phyloP scores from a whole-genome alignment of 257 asterid species.

The Ballota nigra region DNA sequence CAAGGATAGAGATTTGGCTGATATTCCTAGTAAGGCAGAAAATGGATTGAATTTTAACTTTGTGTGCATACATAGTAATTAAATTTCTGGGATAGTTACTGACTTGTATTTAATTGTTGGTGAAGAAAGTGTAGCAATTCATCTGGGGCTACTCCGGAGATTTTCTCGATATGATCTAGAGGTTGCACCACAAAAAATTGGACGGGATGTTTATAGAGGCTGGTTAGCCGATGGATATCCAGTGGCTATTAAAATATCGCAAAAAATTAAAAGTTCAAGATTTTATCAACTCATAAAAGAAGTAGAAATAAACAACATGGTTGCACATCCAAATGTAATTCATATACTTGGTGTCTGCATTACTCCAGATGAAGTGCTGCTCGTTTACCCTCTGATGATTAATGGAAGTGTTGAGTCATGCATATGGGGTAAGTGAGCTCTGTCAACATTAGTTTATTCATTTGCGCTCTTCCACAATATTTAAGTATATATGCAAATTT shows the following conservation, averaged over 20 bases:
- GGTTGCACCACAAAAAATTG: not conserved
- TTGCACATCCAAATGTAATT: conserved; percentile 7
- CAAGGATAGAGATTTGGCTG: not conserved
- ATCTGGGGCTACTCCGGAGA: not conserved
- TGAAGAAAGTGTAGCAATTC: not conserved
- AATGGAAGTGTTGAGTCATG: conserved; percentile 25
- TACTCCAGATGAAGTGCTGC: conserved; percentile 15
- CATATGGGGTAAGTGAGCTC: conserved; percentile 17
- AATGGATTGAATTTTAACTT: not conserved
- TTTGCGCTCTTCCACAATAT: too few relatives aligned
- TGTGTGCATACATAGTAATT: not conserved
- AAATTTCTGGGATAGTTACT: not conserved
- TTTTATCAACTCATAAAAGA: not conserved
- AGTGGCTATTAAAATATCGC: not conserved
- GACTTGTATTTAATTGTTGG: too few relatives aligned
- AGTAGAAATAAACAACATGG: not conserved
- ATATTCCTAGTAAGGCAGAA: not conserved
- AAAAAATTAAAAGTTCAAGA: not conserved
- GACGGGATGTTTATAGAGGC: not conserved
- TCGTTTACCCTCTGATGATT: conserved; percentile 25
- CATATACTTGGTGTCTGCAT: not conserved
- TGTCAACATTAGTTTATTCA: not conserved
- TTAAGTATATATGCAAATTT: too few relatives aligned
- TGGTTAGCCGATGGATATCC: conserved; percentile 12
- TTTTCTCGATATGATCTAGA: not conserved